Conservation (phyloP, 768 basidiomycete genomes). For the Suillus luteus region DNA sequence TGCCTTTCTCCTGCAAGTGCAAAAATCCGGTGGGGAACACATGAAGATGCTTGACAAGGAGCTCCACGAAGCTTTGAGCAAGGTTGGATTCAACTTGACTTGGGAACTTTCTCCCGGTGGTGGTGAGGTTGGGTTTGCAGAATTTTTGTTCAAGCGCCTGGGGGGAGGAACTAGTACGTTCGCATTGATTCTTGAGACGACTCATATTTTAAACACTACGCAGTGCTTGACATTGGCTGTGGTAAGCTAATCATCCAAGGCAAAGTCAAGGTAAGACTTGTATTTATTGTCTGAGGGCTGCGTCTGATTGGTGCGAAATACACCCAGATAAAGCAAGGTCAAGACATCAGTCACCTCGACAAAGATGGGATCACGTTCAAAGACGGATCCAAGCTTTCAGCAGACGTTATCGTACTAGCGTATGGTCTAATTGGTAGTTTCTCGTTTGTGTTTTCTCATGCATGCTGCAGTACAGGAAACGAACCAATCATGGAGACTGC, state of each 20-base stretch:
- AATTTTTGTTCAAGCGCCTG: background rate
- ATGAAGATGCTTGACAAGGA: too few species aligned
- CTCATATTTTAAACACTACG: background rate
- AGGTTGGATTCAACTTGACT: too few species aligned
- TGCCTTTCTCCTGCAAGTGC: too few species aligned
- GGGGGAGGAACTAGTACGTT: background rate
- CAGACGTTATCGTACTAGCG: slow-evolving; percentile 48
- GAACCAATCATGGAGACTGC: background rate
- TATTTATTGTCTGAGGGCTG: background rate
- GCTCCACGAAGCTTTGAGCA: too few species aligned
- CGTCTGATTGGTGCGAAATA: background rate
- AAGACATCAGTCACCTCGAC: too few species aligned
- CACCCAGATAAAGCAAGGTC: slow-evolving; percentile 33
- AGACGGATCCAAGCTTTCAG: slow-evolving; percentile 40
- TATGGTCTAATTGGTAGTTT: slow-evolving; percentile 37
- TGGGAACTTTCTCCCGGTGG: too few species aligned
- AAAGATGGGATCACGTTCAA: slow-evolving; percentile 44
- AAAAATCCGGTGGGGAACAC: too few species aligned
- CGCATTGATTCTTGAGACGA: background rate
- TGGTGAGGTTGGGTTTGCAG: background rate
- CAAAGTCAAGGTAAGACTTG: background rate
- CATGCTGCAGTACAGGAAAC: background rate
- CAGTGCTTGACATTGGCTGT: slow-evolving; percentile 18
- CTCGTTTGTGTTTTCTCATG: background rate
- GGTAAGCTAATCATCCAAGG: slow-evolving; percentile 2